Percentiles rank a stretch among this genome's conserved stretches.
phyloP scores from a whole-genome alignment of 192 early-diverging fungal genomes.

The Anaeromyces robustus region DNA sequence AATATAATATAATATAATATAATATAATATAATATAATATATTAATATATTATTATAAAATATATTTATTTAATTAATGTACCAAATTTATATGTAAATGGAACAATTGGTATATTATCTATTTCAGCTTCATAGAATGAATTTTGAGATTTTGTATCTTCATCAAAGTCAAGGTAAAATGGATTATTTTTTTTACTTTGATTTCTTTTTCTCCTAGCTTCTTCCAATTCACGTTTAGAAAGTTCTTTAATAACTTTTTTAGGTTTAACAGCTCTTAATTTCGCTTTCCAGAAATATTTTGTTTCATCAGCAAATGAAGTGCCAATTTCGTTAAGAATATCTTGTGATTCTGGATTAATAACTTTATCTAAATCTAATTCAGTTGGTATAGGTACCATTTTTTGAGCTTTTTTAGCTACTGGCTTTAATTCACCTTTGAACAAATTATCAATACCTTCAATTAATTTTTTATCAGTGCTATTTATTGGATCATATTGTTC shows the following conservation, averaged over 20 bases:
- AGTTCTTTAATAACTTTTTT: neutral
- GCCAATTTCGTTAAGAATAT: neutral
- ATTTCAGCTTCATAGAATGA: neutral
- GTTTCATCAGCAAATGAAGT: neutral
- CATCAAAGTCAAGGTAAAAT: neutral
- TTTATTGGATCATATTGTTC: conserved; percentile 2
- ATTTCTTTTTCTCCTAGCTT: neutral
- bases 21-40: too few species aligned
- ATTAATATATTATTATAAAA: too few species aligned
- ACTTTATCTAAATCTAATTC: conserved; percentile 38
- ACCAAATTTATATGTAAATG: neutral
- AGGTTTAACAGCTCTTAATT: neutral
- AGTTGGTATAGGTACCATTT: conserved; percentile 72
- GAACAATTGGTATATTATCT: neutral
- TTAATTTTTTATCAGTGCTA: neutral
- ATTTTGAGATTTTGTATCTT: neutral
- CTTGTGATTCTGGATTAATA: neutral
- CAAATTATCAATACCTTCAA: conserved; percentile 23
- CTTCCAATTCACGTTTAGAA: neutral
- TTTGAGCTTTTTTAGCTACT: conserved; percentile 76
- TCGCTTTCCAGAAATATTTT: neutral
- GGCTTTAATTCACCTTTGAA: conserved; percentile 80
- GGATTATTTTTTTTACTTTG: neutral
- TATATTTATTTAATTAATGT: neutral
- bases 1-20: too few species aligned